A percentile compares a stretch with the other conserved stretches of the same genome.
Evolutionary conservation across 371 early-diverging fungal species (phyloP).

Genomic region (Apophysomyces elegans): DNA sequence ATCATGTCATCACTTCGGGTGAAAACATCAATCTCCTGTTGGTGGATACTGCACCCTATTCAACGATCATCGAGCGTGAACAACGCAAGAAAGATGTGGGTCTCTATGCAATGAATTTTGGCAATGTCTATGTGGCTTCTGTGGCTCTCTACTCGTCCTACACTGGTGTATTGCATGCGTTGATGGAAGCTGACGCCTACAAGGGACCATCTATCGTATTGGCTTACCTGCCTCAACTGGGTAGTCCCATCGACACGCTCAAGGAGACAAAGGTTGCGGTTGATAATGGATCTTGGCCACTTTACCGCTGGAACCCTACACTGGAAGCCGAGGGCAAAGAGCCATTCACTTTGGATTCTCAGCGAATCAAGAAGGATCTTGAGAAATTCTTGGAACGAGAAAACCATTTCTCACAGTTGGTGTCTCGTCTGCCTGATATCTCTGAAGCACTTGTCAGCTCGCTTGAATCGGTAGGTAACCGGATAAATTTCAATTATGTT

Average conservation of each 20-base stretch:
- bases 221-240: slow-evolving; percentile 78
- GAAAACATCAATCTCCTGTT: slow-evolving; percentile 89
- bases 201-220: slow-evolving; percentile 91
- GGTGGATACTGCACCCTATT: slow-evolving; percentile 82
- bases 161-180: slow-evolving; percentile 84
- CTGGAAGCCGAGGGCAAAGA: slow-evolving; percentile 61
- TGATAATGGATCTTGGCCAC: slow-evolving; percentile 90
- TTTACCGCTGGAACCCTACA: slow-evolving; percentile 92
- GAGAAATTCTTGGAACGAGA: slow-evolving; percentile 83
- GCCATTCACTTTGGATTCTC: slow-evolving; percentile 84
- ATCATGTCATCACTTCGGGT: slow-evolving; percentile 84
- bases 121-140: slow-evolving; percentile 86
- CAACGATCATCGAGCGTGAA: slow-evolving; percentile 56
- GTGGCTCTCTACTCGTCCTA: slow-evolving; percentile 86
- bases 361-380: slow-evolving; percentile 81
- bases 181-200: slow-evolving; percentile 89
- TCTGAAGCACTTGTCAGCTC: slow-evolving; percentile 56
- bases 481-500: background rate
- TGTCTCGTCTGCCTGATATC: slow-evolving; percentile 66
- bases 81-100: slow-evolving; percentile 93
- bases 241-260: slow-evolving; percentile 69
- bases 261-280: slow-evolving; percentile 90
- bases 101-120: slow-evolving; percentile 94
- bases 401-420: slow-evolving; percentile 77
- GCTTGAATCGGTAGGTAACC: slow-evolving; percentile 45